Evolutionary conservation across 768 basidiomycete species (phyloP).

Genomic region (Boletus subcaerulescens): DNA sequence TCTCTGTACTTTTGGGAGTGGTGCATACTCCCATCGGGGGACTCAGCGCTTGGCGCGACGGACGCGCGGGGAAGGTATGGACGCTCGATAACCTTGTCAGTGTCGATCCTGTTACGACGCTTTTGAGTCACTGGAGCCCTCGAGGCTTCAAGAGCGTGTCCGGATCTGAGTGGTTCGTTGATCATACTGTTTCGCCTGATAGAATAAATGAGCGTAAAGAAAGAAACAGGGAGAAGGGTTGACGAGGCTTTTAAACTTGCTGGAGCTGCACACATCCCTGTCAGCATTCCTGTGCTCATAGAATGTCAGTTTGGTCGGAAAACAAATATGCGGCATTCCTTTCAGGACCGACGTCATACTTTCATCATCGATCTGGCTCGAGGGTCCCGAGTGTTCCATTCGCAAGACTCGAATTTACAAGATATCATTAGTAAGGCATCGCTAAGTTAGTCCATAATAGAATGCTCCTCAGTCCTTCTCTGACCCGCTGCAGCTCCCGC

Average conservation of each 20-base stretch:
- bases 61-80: slow-evolving; percentile 31
- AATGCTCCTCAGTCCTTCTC: slow-evolving; percentile 16
- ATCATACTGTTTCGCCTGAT: slow-evolving; percentile 21
- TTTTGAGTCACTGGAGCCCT: slow-evolving; percentile 21
- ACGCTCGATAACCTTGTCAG: slow-evolving; percentile 24
- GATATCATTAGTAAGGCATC: slow-evolving; percentile 7
- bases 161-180: slow-evolving; percentile 12
- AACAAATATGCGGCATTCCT: slow-evolving; percentile 8
- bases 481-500: slow-evolving; percentile 1
- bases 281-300: slow-evolving; percentile 7
- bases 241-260: slow-evolving; percentile 9
- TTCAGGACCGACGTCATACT: slow-evolving; percentile 2
- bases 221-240: slow-evolving; percentile 14
- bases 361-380: not conserved
- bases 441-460: slow-evolving; percentile 3
- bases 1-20: slow-evolving; percentile 18
- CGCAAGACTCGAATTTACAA: slow-evolving; percentile 14
- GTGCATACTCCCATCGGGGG: slow-evolving; percentile 17
- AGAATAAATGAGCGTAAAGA: slow-evolving; percentile 18
- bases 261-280: slow-evolving; percentile 16
- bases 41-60: slow-evolving; percentile 24
- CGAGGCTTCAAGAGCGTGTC: slow-evolving; percentile 16
- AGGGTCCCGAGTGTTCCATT: slow-evolving; percentile 1
- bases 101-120: slow-evolving; percentile 23
- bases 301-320: slow-evolving; percentile 6